These are phyloP conservation scores for Daldinia childiae DNA, from an alignment of 495 filamentous ascomycete genomes.

Conservation along the genomic window DNA sequence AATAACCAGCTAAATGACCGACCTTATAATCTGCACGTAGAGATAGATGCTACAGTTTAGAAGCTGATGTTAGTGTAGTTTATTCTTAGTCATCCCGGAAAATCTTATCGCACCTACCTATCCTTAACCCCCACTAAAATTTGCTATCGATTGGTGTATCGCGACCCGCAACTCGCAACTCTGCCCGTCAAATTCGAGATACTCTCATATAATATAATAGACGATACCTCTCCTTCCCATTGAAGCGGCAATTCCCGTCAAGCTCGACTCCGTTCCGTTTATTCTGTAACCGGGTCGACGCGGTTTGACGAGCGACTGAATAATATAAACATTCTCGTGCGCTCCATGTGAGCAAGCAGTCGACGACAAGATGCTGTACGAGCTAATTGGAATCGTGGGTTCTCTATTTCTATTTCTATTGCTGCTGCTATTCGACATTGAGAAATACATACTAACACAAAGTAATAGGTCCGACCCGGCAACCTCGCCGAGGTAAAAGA, in stretches of 20 bases:
- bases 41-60: no score
- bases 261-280: no score
- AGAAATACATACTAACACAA: slow-evolving; percentile 27
- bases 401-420: slow-evolving; percentile 2
- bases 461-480: slow-evolving; percentile 82
- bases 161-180: neutral
- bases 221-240: neutral
- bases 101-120: neutral
- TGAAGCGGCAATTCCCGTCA: no score
- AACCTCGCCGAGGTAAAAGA: slow-evolving; percentile 92
- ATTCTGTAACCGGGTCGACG: no score
- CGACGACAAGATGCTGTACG: slow-evolving; percentile 83
- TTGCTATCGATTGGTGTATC: neutral
- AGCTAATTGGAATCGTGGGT: slow-evolving; percentile 93
- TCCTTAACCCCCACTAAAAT: slow-evolving; percentile 4
- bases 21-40: no score
- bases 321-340: neutral
- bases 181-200: slow-evolving; percentile 3
- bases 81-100: neutral
- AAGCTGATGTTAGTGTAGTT: no score
- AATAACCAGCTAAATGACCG: no score
- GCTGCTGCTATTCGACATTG: neutral
- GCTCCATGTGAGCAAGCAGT: slow-evolving; percentile 32
- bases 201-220: neutral
- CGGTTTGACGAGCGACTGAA: no score